Conservation (phyloP, 805 yeast genomes). For the Monosporozyma yasuniensis region DNA sequence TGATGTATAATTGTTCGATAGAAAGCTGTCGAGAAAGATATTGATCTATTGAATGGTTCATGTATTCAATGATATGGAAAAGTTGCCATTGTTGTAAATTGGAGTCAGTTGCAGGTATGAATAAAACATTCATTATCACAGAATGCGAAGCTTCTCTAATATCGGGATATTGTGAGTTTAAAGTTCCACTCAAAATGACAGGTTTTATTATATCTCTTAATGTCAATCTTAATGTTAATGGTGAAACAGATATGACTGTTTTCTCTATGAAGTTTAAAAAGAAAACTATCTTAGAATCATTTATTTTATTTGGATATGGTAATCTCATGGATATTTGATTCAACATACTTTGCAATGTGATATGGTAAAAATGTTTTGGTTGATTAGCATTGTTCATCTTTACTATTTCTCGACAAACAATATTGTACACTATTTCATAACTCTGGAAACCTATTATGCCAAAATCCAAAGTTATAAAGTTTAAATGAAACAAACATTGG, state of each 20-base stretch:
- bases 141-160: slow-evolving; percentile 21
- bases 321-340: not conserved
- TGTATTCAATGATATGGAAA: slow-evolving; percentile 9
- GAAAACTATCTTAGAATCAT: slow-evolving; percentile 18
- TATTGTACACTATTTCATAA: slow-evolving; percentile 20
- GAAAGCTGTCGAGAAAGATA: slow-evolving; percentile 10
- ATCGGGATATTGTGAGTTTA: slow-evolving; percentile 7
- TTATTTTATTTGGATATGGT: slow-evolving; percentile 11
- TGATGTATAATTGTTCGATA: slow-evolving; percentile 14
- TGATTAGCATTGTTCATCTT: not conserved
- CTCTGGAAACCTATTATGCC: slow-evolving; percentile 23
- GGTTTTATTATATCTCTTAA: not conserved
- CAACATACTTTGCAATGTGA: not conserved
- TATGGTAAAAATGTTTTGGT: not conserved
- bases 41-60: slow-evolving; percentile 12
- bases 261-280: slow-evolving; percentile 17
- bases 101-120: slow-evolving; percentile 1
- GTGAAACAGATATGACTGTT: slow-evolving; percentile 7
- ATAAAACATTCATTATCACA: slow-evolving; percentile 9
- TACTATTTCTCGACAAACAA: slow-evolving; percentile 3
- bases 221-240: not conserved
- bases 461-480: slow-evolving; percentile 20
- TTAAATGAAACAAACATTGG: slow-evolving; percentile 13
- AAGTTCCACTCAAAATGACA: not conserved
- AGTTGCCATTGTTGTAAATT: slow-evolving; percentile 5